Evolutionary conservation across 345 rosid species (phyloP).

Genomic region (Dipteronia dyeriana): DNA sequence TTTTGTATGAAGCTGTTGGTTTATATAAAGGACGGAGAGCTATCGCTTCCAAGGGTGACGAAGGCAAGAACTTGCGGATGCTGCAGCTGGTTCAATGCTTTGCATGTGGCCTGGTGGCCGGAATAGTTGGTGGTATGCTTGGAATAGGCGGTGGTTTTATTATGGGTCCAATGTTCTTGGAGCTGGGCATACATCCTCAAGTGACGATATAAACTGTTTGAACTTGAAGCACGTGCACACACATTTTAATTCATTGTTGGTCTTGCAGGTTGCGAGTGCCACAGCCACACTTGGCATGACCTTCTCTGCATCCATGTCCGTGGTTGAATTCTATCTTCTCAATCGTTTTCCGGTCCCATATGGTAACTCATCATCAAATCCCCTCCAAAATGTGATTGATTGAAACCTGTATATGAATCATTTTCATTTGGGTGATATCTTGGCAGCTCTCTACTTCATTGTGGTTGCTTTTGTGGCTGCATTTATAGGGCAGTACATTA

Average conservation of each 20-base stretch:
- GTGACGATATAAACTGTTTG: not conserved
- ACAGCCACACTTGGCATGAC: conserved; percentile 28
- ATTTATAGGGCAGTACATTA: conserved; percentile 19
- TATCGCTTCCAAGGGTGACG: conserved; percentile 44
- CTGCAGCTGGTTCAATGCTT: conserved; percentile 22
- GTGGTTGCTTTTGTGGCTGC: conserved; percentile 14
- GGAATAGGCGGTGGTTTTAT: conserved; percentile 50
- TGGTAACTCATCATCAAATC: not conserved
- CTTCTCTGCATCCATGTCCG: conserved; percentile 29
- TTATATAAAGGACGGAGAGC: conserved; percentile 43
- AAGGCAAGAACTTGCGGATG: conserved; percentile 23
- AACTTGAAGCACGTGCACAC: not conserved
- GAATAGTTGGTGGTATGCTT: conserved; percentile 41
- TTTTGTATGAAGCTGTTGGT: conserved; percentile 33
- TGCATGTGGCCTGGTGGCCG: conserved; percentile 34
- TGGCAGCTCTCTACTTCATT: conserved; percentile 27
- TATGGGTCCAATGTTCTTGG: conserved; percentile 43
- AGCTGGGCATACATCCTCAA: conserved; percentile 51
- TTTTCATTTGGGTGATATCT: not conserved
- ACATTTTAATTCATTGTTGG: not conserved
- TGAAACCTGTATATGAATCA: not conserved
- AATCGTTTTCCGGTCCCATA: conserved; percentile 26
- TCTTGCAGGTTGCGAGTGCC: conserved; percentile 23
- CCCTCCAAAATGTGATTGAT: not conserved
- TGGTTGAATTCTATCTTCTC: conserved; percentile 28